Percentiles rank a stretch among this genome's conserved stretches.
Evolutionary conservation across 495 filamentous ascomycete species (phyloP).

Genomic region (Hypoxylon trugodes): DNA sequence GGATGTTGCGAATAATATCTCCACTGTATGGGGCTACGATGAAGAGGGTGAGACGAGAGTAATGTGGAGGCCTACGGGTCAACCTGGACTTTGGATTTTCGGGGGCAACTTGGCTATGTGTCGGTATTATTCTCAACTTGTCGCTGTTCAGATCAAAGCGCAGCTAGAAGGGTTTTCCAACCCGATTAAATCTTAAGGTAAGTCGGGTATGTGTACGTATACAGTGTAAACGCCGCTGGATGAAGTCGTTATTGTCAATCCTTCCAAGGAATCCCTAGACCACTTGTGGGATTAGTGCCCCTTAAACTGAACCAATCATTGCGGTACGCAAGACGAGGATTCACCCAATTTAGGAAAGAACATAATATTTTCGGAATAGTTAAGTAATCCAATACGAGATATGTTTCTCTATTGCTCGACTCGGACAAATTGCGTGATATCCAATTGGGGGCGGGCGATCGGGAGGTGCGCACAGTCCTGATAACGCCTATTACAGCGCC

Average conservation of each 20-base stretch:
- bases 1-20: constrained; percentile 68
- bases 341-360: constrained; percentile 15
- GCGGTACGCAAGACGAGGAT: not conserved
- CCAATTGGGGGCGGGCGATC: too few species aligned
- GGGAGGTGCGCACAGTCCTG: not conserved
- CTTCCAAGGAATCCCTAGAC: too few species aligned
- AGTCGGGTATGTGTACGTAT: too few species aligned
- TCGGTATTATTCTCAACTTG: constrained; percentile 72
- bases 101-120: constrained; percentile 81
- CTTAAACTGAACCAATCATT: constrained; percentile 5
- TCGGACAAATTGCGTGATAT: not conserved
- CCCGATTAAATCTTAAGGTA: not conserved
- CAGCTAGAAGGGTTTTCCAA: constrained; percentile 61
- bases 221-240: too few species aligned
- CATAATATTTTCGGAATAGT: not conserved
- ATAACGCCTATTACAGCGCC: not conserved
- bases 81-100: constrained; percentile 85
- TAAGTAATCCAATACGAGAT: constrained; percentile 14
- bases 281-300: too few species aligned
- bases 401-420: not conserved
- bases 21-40: constrained; percentile 81
- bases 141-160: constrained; percentile 82
- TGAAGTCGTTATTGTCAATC: too few species aligned
- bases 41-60: constrained; percentile 76
- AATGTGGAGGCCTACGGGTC: constrained; percentile 76